Evolutionary conservation across 2,329 filamentous ascomycete species (phyloP).

Genomic region (Ophidiomyces ophidiicola): DNA sequence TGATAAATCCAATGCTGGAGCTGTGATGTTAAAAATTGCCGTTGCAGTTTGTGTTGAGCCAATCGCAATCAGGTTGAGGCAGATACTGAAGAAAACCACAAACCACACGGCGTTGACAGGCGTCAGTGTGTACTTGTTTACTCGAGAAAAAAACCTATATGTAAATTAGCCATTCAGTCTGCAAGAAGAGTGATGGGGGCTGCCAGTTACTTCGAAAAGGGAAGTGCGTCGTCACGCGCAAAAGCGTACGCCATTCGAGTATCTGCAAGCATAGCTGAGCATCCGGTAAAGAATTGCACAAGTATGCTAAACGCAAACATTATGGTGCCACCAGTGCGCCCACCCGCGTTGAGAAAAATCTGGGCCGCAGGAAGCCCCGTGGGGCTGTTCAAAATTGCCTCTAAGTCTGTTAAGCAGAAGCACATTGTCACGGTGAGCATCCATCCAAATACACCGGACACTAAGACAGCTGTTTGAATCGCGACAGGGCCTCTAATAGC

Average conservation of each 20-base stretch:
- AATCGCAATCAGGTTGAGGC: constrained; percentile 40
- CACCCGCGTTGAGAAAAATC: constrained; percentile 49
- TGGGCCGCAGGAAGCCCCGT: constrained; percentile 50
- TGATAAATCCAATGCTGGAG: constrained; percentile 41
- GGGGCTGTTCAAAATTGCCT: constrained; percentile 44
- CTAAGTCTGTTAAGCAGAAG: constrained; percentile 49
- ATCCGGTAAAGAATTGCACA: constrained; percentile 54
- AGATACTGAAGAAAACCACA: constrained; percentile 45
- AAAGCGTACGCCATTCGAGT: constrained; percentile 52
- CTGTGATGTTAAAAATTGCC: constrained; percentile 43
- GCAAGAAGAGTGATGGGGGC: neutral
- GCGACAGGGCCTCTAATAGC: constrained; percentile 48
- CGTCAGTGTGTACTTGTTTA: constrained; percentile 45
- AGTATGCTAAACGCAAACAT: constrained; percentile 54
- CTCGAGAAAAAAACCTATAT: constrained; percentile 40
- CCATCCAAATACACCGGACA: constrained; percentile 50
- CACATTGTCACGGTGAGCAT: constrained; percentile 51
- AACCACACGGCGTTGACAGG: constrained; percentile 54
- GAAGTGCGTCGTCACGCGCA: constrained; percentile 48
- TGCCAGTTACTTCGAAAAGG: constrained; percentile 42
- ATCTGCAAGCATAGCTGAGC: constrained; percentile 52
- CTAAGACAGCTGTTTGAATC: constrained; percentile 47
- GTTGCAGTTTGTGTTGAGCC: constrained; percentile 35
- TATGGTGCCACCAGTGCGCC: constrained; percentile 42
- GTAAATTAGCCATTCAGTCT: constrained; percentile 4